phyloP scores from a whole-genome alignment of 441 rosid species.

The Daphne laureola region DNA sequence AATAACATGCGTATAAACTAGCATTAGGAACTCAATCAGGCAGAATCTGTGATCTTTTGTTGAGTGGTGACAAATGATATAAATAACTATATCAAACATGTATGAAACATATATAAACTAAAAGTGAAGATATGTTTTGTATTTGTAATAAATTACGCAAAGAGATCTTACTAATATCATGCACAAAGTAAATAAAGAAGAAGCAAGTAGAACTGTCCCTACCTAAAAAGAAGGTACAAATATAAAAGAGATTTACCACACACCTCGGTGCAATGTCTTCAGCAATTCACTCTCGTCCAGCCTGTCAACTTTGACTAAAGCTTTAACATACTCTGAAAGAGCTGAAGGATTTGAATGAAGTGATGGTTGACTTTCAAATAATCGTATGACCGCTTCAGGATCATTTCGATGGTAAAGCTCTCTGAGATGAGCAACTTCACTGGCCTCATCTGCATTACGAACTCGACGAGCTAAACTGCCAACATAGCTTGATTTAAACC shows the following conservation, averaged over 20 bases:
- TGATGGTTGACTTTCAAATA: constrained; percentile 77
- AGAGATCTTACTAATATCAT: too few species aligned
- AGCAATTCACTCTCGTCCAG: constrained; percentile 76
- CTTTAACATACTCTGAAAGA: constrained; percentile 78
- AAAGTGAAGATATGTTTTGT: too few species aligned
- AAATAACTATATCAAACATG: too few species aligned
- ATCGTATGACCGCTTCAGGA: constrained; percentile 77
- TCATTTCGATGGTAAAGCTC: constrained; percentile 67
- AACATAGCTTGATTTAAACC: constrained; percentile 69
- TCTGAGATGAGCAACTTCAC: constrained; percentile 58
- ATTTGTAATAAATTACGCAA: too few species aligned
- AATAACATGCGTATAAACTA: too few species aligned
- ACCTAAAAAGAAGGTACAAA: background rate
- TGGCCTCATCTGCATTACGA: constrained; percentile 70
- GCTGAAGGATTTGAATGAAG: constrained; percentile 68
- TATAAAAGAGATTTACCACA: background rate
- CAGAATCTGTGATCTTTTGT: too few species aligned
- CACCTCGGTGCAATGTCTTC: constrained; percentile 81
- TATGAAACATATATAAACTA: too few species aligned
- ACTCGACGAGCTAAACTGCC: constrained; percentile 67
- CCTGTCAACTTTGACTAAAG: constrained; percentile 83
- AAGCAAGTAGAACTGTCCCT: too few species aligned
- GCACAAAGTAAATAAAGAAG: too few species aligned
- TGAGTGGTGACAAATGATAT: too few species aligned
- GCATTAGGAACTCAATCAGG: too few species aligned